Evolutionary conservation across 2,329 filamentous ascomycete species (phyloP), one percentile per base, ranked within the genome.

Genomic region (Lasiodiplodia sp.): DNA sequence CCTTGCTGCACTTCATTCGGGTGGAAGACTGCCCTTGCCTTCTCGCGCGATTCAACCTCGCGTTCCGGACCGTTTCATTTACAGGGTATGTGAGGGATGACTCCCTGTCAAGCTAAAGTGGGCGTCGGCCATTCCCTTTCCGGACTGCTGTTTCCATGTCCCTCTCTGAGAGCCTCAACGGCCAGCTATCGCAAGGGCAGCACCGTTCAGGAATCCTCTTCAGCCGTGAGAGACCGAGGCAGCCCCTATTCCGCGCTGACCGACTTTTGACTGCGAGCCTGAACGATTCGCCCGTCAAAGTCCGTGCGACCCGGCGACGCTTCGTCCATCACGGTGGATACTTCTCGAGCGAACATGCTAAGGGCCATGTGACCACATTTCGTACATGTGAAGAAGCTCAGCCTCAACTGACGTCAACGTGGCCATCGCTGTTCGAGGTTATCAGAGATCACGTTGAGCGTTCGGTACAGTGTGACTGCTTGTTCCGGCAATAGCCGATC

Each of bases 251-350:
- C 25, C 11, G 21, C 16, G 40, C 40, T 63, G 58, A 63, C 58
- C 58, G 58, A 63, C 58, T 34, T 63, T 63, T 63, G 37, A 28
- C 58, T 49, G 21, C n/a, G 40, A 4, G 16, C 21, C 5, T 40
- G 25, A 23, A 37, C 58, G 37, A 63, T 49, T 34, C 40, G 58
- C 23, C 25, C 28, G 40, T 31, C 58, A 10, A 6, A 18, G 58
- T 63, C 58, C 58, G 58, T 63, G 58, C 58, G 28, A 63, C 21
- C 34, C 18, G 40, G 47, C n/a, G 40, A 63, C 40, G 58, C 58
- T 63, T 49, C 58, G 58, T 49, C 40, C 58, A 63, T 63, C 58
- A 31, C 31, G 57, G 57, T 60, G 57, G 57, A 60, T 47, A 47
- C 57, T 7, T 47, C 34, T 60, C 38, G 57, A 44, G 56, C 56